Conservation (phyloP, 176 grass and related monocot genomes). For the Dactylis glomerata region DNA sequence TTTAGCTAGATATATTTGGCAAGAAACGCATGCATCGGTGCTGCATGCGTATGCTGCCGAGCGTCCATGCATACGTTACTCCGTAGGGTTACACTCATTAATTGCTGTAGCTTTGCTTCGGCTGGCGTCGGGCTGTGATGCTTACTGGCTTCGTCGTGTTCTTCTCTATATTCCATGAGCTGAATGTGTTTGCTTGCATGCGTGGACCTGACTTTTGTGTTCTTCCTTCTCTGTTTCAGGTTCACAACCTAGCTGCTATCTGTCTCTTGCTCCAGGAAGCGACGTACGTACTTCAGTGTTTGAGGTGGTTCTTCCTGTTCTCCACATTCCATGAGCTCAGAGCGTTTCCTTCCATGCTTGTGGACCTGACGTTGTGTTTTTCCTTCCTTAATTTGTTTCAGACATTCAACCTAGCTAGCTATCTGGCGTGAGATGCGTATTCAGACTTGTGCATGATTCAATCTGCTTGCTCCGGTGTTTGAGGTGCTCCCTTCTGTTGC, state of each 20-base stretch:
- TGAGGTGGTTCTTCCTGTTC: neutral
- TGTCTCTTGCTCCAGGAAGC: too few species aligned
- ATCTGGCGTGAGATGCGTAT: neutral
- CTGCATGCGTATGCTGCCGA: neutral
- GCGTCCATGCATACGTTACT: neutral
- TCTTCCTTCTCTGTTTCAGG: neutral
- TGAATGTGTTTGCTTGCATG: neutral
- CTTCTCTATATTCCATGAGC: constrained; percentile 39
- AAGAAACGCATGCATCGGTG: neutral
- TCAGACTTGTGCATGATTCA: neutral
- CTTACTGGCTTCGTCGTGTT: neutral
- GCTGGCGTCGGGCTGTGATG: neutral
- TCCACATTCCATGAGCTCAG: constrained; percentile 40
- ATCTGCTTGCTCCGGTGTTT: neutral
- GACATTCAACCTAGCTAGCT: neutral
- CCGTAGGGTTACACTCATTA: neutral
- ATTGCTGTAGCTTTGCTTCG: neutral
- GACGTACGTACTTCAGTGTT: too few species aligned
- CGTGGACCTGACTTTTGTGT: neutral
- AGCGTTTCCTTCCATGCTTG: neutral
- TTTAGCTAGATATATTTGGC: neutral
- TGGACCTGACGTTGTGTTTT: neutral
- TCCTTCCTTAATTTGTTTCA: neutral
- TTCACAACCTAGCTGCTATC: neutral
- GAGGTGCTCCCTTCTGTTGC: neutral